Percentiles rank a stretch among this genome's conserved stretches.
These are phyloP conservation scores for Lotmaria passim DNA, from an alignment of 208 protist species.

Conservation along the genomic window DNA sequence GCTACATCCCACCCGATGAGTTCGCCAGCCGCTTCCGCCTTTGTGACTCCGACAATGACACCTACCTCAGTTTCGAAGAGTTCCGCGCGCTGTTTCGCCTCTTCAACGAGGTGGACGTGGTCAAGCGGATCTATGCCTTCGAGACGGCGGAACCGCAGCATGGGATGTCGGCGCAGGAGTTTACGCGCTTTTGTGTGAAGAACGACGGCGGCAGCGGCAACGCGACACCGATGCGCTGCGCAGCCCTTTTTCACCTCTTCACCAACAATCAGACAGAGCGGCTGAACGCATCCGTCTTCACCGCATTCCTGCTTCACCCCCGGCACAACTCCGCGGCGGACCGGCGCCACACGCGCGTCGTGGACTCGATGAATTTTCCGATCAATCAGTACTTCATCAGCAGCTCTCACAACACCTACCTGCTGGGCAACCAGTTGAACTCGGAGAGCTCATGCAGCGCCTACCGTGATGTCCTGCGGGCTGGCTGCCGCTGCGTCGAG, in stretches of 20 bases:
- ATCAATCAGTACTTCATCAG: slow-evolving; percentile 91
- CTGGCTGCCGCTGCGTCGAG: slow-evolving; percentile 85
- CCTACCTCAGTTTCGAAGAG: slow-evolving; percentile 41
- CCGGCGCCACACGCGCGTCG: slow-evolving; percentile 21
- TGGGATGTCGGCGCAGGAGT: slow-evolving; percentile 33
- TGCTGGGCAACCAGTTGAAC: slow-evolving; percentile 93
- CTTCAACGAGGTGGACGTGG: slow-evolving; percentile 36
- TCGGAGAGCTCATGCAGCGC: slow-evolving; percentile 49
- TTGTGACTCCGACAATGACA: slow-evolving; percentile 35
- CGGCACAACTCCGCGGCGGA: slow-evolving; percentile 27
- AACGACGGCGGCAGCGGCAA: slow-evolving; percentile 27
- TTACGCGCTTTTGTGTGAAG: slow-evolving; percentile 27
- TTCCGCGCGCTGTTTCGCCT: slow-evolving; percentile 50
- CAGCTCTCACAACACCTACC: slow-evolving; percentile 96
- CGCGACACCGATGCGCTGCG: slow-evolving; percentile 28
- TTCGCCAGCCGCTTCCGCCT: slow-evolving; percentile 31
- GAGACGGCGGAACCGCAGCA: not conserved
- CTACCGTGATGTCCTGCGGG: slow-evolving; percentile 65
- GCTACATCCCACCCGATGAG: slow-evolving; percentile 33
- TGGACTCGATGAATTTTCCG: slow-evolving; percentile 80
- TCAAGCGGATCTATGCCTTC: slow-evolving; percentile 9
- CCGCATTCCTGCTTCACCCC: slow-evolving; percentile 34
- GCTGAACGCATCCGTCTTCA: slow-evolving; percentile 46
- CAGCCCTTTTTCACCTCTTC: slow-evolving; percentile 43
- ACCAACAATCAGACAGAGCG: slow-evolving; percentile 26